Evolutionary conservation across 352 stramenopile genomes (phyloP).

Genomic region (Pythium rhizo-oryzae): DNA sequence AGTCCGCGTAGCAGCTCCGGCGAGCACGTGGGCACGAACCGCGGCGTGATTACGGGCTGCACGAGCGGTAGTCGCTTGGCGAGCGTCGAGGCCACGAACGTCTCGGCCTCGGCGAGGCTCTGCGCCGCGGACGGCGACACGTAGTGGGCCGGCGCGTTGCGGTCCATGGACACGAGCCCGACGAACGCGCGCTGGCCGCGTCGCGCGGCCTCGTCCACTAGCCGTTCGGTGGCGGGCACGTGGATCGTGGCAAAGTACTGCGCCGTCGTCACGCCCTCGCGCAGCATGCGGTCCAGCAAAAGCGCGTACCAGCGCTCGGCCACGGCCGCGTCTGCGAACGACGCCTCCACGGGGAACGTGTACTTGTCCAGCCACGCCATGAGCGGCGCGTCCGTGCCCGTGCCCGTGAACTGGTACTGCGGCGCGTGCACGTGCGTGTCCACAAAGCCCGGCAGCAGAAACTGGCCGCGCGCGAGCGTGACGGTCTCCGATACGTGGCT

Average conservation of each 20-base stretch:
- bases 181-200: slow-evolving; percentile 83
- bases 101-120: slow-evolving; percentile 63
- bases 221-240: slow-evolving; percentile 65
- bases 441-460: slow-evolving; percentile 90
- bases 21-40: slow-evolving; percentile 92
- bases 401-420: slow-evolving; percentile 90
- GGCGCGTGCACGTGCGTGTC: slow-evolving; percentile 93
- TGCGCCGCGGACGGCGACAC: slow-evolving; percentile 58
- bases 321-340: slow-evolving; percentile 55
- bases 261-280: slow-evolving; percentile 85
- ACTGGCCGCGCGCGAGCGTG: slow-evolving; percentile 38
- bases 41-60: slow-evolving; percentile 82
- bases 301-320: slow-evolving; percentile 71
- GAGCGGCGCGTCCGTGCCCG: slow-evolving; percentile 87
- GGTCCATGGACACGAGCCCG: slow-evolving; percentile 93
- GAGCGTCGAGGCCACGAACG: slow-evolving; percentile 73
- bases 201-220: slow-evolving; percentile 71
- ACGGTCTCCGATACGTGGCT: slow-evolving; percentile 2
- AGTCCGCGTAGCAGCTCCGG: slow-evolving; percentile 73
- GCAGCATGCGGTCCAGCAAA: slow-evolving; percentile 73
- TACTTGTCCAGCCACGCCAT: slow-evolving; percentile 92
- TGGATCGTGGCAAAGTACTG: slow-evolving; percentile 93
- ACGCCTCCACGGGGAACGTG: slow-evolving; percentile 89
- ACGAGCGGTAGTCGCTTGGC: slow-evolving; percentile 56
- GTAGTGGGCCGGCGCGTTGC: slow-evolving; percentile 78